Conservation (phyloP, 169 alveolate species). For the Theileria orientalis region DNA sequence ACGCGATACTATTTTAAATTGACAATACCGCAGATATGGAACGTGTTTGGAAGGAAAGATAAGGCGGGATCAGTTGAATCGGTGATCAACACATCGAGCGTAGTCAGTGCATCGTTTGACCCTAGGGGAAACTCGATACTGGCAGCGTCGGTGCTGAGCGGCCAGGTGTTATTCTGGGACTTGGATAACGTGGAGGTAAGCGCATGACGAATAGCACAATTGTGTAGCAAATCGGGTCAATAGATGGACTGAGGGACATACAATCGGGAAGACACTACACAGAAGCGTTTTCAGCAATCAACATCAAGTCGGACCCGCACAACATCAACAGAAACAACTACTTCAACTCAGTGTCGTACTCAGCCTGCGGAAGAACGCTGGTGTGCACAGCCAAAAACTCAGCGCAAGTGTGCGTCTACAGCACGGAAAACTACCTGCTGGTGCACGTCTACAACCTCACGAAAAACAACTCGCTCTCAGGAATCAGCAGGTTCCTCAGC, state of each 20-base stretch:
- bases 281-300: slow-evolving; percentile 73
- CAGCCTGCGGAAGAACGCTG: slow-evolving; percentile 67
- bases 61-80: slow-evolving; percentile 90
- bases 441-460: slow-evolving; percentile 64
- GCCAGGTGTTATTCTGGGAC: slow-evolving; percentile 83
- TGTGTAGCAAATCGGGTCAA: slow-evolving; percentile 72
- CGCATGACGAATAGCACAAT: neutral
- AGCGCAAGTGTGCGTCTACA: slow-evolving; percentile 71
- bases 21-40: slow-evolving; percentile 66
- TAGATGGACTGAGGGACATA: slow-evolving; percentile 85
- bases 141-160: slow-evolving; percentile 81
- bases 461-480: slow-evolving; percentile 65
- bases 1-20: too few species aligned
- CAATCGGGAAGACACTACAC: slow-evolving; percentile 76
- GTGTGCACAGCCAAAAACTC: slow-evolving; percentile 74
- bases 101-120: slow-evolving; percentile 84
- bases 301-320: slow-evolving; percentile 47
- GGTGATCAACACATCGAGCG: slow-evolving; percentile 84
- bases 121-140: slow-evolving; percentile 89
- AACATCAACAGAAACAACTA: slow-evolving; percentile 69
- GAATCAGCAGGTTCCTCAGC: slow-evolving; percentile 63
- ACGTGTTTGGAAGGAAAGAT: slow-evolving; percentile 76
- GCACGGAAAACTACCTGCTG: slow-evolving; percentile 64
- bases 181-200: slow-evolving; percentile 69
- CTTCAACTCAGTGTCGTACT: slow-evolving; percentile 70